phyloP scores from a whole-genome alignment of 805 yeast species.

The Saccharomycopsis fodiens region DNA sequence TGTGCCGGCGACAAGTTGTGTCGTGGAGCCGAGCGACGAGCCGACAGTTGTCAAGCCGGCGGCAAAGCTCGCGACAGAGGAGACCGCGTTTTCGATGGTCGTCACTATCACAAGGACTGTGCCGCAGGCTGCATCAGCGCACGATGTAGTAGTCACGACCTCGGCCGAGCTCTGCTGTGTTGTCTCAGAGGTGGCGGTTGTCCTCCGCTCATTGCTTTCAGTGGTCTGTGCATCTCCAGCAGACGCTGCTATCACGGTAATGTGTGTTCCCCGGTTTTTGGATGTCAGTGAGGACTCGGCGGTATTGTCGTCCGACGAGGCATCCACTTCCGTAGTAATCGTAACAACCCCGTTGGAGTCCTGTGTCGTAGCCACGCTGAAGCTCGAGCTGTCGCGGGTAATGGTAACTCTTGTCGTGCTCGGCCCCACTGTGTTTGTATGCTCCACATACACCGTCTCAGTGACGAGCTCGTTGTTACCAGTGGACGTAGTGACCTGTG shows the following conservation, averaged over 20 bases:
- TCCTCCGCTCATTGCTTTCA: too few relatives aligned
- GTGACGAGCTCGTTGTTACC: slow-evolving; percentile 12
- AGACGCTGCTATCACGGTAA: too few relatives aligned
- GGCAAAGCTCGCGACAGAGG: not conserved
- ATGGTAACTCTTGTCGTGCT: too few relatives aligned
- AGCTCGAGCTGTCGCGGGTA: too few relatives aligned
- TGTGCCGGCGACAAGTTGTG: too few relatives aligned
- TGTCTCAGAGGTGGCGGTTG: not conserved
- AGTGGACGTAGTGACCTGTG: slow-evolving; percentile 1
- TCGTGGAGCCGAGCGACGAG: too few relatives aligned
- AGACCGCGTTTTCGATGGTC: not conserved
- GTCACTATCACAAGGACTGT: slow-evolving; percentile 4
- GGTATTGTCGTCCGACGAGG: not conserved
- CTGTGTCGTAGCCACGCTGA: not conserved
- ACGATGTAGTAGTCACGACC: slow-evolving; percentile 1
- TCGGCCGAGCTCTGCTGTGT: too few relatives aligned
- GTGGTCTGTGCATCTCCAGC: too few relatives aligned
- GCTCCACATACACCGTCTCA: slow-evolving; percentile 13
- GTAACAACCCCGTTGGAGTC: slow-evolving; percentile 4
- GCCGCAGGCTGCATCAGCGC: slow-evolving; percentile 8
- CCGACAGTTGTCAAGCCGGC: not conserved
- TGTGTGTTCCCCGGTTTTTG: too few relatives aligned
- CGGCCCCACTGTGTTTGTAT: slow-evolving; percentile 5
- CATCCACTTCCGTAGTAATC: slow-evolving; percentile 5
- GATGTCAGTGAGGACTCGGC: not conserved